phyloP scores from a whole-genome alignment of 2,329 filamentous ascomycete genomes.

The Chrysosporium queenslandicum region DNA sequence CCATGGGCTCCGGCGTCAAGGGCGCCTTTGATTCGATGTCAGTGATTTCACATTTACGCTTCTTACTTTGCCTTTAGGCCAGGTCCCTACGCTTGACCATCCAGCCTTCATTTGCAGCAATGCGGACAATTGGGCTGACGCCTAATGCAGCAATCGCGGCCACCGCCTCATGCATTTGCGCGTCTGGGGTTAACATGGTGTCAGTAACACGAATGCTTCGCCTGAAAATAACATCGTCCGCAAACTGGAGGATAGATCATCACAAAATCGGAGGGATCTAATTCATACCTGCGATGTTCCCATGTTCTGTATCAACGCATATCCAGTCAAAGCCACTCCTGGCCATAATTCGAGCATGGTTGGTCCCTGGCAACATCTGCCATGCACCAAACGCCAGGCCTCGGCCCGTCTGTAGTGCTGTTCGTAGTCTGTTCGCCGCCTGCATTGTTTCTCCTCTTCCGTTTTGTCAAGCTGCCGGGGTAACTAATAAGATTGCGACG shows the following conservation, averaged over 20 bases:
- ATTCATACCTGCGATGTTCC: constrained; percentile 44
- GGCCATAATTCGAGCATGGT: constrained; percentile 45
- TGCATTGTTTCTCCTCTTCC: constrained; percentile 40
- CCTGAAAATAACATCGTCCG: too few relatives aligned
- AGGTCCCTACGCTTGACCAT: constrained; percentile 47
- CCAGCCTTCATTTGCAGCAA: constrained; percentile 50
- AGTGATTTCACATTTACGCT: neutral
- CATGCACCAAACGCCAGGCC: constrained; percentile 47
- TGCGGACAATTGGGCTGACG: constrained; percentile 38
- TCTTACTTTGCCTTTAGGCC: neutral
- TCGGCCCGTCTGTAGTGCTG: constrained; percentile 40
- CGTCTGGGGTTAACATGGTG: constrained; percentile 26
- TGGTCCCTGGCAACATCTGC: constrained; percentile 50
- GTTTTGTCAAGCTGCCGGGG: too few relatives aligned
- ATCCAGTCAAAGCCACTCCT: constrained; percentile 46
- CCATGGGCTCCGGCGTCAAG: constrained; percentile 52
- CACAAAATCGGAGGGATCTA: neutral
- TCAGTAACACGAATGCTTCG: too few relatives aligned
- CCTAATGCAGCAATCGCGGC: constrained; percentile 37
- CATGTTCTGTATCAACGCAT: constrained; percentile 47
- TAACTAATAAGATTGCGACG: too few relatives aligned
- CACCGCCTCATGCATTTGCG: constrained; percentile 47
- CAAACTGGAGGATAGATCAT: neutral
- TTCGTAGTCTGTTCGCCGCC: constrained; percentile 45
- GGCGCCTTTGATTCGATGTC: constrained; percentile 33